Evolutionary conservation across 306 rosid species (phyloP), one percentile per base, ranked within the genome.

Genomic region (Astragalus glycyphyllos): DNA sequence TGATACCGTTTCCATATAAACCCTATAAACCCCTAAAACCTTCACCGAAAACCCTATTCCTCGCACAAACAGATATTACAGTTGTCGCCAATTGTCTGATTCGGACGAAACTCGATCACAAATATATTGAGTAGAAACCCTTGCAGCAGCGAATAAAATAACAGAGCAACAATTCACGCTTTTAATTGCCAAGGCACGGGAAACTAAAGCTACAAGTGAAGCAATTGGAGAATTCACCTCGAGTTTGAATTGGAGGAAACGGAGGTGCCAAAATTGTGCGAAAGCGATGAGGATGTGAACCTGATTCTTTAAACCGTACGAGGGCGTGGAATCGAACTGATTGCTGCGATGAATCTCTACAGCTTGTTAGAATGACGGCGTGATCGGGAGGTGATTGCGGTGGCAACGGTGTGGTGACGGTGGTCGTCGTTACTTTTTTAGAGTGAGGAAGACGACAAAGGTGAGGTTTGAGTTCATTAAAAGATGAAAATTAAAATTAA

Each of bases 391-490:
- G 59, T 54, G 58, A 71, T 49, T 45, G 79, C 54, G 72, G 76
- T 42, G 71, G 72, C 46, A 11, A 31, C 49, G 77, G 55, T 71
- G 46, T 32, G 53, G 29, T 26, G 20, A 75, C 32, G 72, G 79
- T 54, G 47, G 75, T 58, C 59, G 84, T 81, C 72, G 79, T 77
- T 65, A 31, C 48, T 56, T 69, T 50, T 77, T 68, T 32, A 80
- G 83, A 73, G 81, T 73, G 83, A 73, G 63, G 75, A 53, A 53
- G 82, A 79, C 78, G 87, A 75, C 68, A 80, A 71, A 50, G 78
- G 54, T 13, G 59, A 62, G 60, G 77, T 72, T 40, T 62, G 38
- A 47, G 20, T 64, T 57, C 45, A 55, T 44, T 77, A 16, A 61
- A 62, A 16, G 48, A 16, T 59, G 4, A 51, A 11, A 34, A 47